Evolutionary conservation across 768 basidiomycete genomes (phyloP).

Genomic region (Podaxis sp.): DNA sequence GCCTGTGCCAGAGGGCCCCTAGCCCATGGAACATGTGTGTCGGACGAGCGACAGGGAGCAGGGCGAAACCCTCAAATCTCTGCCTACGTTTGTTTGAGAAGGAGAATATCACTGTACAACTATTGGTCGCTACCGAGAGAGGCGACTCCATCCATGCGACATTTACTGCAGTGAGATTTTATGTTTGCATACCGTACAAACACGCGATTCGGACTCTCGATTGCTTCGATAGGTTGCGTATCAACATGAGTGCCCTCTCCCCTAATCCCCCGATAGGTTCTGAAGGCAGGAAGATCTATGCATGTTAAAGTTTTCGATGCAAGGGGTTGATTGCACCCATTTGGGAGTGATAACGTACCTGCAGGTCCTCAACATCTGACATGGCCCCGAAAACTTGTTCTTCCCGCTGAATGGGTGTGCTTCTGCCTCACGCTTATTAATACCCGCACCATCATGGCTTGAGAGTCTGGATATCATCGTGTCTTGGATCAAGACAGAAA

Average conservation of each 20-base stretch:
- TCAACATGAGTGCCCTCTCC: slow-evolving; percentile 39
- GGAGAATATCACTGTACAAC: slow-evolving; percentile 45
- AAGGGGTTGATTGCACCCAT: too few relatives aligned
- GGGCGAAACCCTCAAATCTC: slow-evolving; percentile 49
- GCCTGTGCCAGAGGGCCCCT: slow-evolving; percentile 31
- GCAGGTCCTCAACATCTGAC: too few relatives aligned
- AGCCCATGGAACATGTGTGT: slow-evolving; percentile 49
- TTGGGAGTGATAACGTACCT: too few relatives aligned
- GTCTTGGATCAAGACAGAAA: background rate
- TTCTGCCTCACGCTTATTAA: too few relatives aligned
- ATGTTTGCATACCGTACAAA: slow-evolving; percentile 22
- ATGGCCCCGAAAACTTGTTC: too few relatives aligned
- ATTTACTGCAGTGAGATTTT: slow-evolving; percentile 35
- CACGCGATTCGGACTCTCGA: slow-evolving; percentile 37
- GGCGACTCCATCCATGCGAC: slow-evolving; percentile 51
- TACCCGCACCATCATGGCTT: too few relatives aligned
- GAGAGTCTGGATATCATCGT: too few relatives aligned
- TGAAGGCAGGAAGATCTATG: slow-evolving; percentile 46
- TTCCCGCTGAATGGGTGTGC: too few relatives aligned
- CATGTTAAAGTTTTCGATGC: too few relatives aligned
- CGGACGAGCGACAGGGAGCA: slow-evolving; percentile 42
- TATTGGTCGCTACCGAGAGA: slow-evolving; percentile 46
- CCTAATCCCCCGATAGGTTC: slow-evolving; percentile 44
- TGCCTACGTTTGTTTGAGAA: slow-evolving; percentile 53
- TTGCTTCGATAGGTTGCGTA: slow-evolving; percentile 49